Conservation (phyloP, 2,329 filamentous ascomycete genomes). For the Calonectria pteridis region DNA sequence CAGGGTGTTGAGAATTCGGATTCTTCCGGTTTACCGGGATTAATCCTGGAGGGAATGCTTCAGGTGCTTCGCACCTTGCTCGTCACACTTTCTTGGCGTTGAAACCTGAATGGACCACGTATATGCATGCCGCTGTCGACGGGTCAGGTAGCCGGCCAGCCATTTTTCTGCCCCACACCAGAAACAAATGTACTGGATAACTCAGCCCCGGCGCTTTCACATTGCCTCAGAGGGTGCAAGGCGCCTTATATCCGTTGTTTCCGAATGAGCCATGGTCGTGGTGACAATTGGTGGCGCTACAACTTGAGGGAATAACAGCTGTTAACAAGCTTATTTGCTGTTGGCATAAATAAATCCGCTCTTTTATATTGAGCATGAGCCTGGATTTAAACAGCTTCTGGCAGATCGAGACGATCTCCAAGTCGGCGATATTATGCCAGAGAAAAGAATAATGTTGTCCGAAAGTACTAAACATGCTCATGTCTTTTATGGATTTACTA, state of each 20-base stretch:
- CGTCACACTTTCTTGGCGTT: not conserved
- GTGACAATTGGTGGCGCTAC: not conserved
- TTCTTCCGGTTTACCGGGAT: not conserved
- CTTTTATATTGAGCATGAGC: no score
- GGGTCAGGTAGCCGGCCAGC: not conserved
- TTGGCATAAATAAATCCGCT: no score
- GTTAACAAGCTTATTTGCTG: not conserved
- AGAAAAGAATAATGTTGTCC: no score
- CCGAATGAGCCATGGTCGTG: not conserved
- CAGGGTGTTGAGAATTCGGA: not conserved
- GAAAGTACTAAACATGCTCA: no score
- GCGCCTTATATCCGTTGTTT: not conserved
- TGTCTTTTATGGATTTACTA: no score
- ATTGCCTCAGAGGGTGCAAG: not conserved
- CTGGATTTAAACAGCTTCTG: no score
- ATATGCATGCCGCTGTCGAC: not conserved
- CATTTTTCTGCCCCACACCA: not conserved
- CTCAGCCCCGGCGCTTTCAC: not conserved
- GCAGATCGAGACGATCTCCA: no score
- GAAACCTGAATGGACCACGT: not conserved
- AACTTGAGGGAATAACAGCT: not conserved
- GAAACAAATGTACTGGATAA: not conserved
- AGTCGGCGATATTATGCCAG: no score
- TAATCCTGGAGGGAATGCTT: not conserved
- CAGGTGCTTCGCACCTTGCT: not conserved